phyloP scores from a whole-genome alignment of 768 basidiomycete species.

The Pulveroboletus sp. region DNA sequence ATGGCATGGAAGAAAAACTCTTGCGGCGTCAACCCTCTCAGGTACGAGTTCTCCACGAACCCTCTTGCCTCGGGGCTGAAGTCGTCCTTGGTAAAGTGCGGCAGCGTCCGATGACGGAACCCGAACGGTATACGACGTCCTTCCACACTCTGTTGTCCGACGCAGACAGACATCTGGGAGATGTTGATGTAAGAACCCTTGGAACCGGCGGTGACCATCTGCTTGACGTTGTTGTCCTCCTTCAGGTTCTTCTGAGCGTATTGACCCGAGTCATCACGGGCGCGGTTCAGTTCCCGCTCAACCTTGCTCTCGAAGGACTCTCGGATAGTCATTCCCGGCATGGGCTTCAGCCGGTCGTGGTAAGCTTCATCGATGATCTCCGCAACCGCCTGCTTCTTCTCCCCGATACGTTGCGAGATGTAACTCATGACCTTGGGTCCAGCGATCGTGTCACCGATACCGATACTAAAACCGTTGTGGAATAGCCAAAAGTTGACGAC shows the following conservation, averaged over 20 bases:
- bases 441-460: conserved; percentile 97
- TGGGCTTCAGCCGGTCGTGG: conserved; percentile 81
- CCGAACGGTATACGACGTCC: conserved; percentile 98
- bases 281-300: conserved; percentile 86
- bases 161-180: conserved; percentile 99
- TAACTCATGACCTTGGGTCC: conserved; percentile 82
- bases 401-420: conserved; percentile 79
- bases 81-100: conserved; percentile 98
- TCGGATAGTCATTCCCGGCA: conserved; percentile 98
- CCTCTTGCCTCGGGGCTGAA: conserved; percentile 97
- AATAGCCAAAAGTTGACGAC: conserved; percentile 99
- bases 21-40: conserved; percentile 93
- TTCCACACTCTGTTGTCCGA: conserved; percentile 97
- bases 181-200: conserved; percentile 99
- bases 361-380: conserved; percentile 78
- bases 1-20: conserved; percentile 99
- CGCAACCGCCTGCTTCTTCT: conserved; percentile 77
- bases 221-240: conserved; percentile 99
- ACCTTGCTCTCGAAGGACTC: conserved; percentile 96
- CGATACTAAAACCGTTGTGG: conserved; percentile 98
- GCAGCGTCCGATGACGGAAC: conserved; percentile 92
- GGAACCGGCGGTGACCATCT: conserved; percentile 99
- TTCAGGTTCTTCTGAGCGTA: conserved; percentile 97
- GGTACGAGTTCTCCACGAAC: conserved; percentile 98
- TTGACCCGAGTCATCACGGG: conserved; percentile 93